These are phyloP conservation scores for Coprinopsis cinerea DNA, from an alignment of 768 basidiomycete genomes.

Conservation along the genomic window DNA sequence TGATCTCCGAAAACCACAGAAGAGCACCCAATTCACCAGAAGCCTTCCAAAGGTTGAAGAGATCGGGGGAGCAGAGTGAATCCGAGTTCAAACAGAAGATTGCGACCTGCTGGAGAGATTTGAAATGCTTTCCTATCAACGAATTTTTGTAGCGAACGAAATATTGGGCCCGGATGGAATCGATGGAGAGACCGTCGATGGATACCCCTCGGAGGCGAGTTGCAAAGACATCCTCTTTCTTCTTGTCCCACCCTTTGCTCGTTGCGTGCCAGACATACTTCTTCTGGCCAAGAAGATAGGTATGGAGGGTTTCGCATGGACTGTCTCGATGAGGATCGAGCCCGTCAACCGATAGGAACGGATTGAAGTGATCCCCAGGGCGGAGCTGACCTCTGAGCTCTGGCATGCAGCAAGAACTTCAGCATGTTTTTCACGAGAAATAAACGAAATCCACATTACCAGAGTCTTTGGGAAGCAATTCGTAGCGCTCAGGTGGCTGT, in stretches of 20 bases:
- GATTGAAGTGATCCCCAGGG: slow-evolving; percentile 19
- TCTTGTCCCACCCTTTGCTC: slow-evolving; percentile 18
- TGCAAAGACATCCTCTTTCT: slow-evolving; percentile 20
- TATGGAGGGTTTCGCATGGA: slow-evolving; percentile 33
- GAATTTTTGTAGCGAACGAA: slow-evolving; percentile 27
- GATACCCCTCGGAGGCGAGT: slow-evolving; percentile 19
- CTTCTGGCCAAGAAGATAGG: slow-evolving; percentile 27
- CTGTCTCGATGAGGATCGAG: slow-evolving; percentile 30
- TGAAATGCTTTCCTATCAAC: slow-evolving; percentile 32
- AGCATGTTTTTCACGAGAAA: neutral
- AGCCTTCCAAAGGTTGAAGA: slow-evolving; percentile 26
- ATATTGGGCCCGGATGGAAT: slow-evolving; percentile 21
- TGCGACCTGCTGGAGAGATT: slow-evolving; percentile 23
- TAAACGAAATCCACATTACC: slow-evolving; percentile 7
- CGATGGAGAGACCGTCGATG: slow-evolving; percentile 22
- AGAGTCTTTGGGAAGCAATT: slow-evolving; percentile 1
- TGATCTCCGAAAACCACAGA: slow-evolving; percentile 26
- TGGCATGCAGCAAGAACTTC: neutral
- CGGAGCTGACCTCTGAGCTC: slow-evolving; percentile 6
- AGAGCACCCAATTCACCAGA: slow-evolving; percentile 24
- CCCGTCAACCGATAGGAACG: slow-evolving; percentile 15
- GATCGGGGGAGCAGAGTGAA: slow-evolving; percentile 10
- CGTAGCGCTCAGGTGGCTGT: slow-evolving; percentile 14
- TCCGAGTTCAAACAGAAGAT: slow-evolving; percentile 23
- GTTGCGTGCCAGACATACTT: slow-evolving; percentile 30